phyloP scores from a whole-genome alignment of 2,329 filamentous ascomycete species.

The Sarocladium oryzae region DNA sequence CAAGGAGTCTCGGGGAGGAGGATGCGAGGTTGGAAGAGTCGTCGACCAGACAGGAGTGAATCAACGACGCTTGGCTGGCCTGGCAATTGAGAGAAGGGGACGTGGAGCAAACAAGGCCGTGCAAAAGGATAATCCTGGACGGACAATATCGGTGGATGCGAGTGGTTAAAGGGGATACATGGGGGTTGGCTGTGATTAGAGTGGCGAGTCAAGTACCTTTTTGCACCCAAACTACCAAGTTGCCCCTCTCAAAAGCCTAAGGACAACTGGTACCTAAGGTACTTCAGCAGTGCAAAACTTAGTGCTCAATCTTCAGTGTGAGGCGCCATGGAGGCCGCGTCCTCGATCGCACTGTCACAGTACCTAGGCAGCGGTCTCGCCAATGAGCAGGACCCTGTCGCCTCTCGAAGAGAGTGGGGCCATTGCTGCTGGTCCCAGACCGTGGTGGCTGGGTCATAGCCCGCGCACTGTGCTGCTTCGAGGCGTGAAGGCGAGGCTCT shows the following conservation, averaged over 20 bases:
- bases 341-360: background rate
- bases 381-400: background rate
- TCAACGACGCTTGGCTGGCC: background rate
- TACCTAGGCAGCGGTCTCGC: background rate
- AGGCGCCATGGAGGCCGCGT: background rate
- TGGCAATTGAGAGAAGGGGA: slow-evolving; percentile 7
- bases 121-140: slow-evolving; percentile 3
- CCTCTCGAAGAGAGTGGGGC: background rate
- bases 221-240: background rate
- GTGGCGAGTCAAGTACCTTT: background rate
- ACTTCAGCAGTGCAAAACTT: too few species aligned
- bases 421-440: background rate
- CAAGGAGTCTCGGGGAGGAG: background rate
- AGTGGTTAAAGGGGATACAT: background rate
- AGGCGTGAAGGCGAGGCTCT: background rate
- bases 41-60: background rate
- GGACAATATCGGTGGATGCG: background rate
- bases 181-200: background rate
- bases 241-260: background rate
- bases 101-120: slow-evolving; percentile 2
- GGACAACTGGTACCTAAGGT: too few species aligned
- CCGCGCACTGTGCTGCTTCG: background rate
- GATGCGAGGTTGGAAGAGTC: background rate
- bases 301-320: background rate
- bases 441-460: background rate